These are phyloP conservation scores for Tripidium arundinaceum DNA, from an alignment of 202 grass and related monocot genomes.

Conservation along the genomic window DNA sequence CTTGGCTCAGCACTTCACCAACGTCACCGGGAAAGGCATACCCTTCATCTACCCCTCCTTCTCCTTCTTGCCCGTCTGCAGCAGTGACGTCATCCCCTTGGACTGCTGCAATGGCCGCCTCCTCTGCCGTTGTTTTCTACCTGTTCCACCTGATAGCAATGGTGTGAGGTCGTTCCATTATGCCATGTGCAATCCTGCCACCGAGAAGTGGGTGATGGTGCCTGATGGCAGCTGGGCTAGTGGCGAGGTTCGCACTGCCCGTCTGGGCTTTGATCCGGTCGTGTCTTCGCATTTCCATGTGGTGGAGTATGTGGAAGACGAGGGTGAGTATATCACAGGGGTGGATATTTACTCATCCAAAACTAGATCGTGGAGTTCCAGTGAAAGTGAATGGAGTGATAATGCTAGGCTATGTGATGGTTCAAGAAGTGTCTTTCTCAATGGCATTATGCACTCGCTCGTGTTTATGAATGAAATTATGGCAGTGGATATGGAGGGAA, in stretches of 20 bases:
- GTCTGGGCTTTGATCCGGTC: background rate
- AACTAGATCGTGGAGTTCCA: background rate
- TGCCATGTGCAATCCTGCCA: background rate
- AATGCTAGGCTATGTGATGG: too few species aligned
- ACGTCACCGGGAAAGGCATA: too few species aligned
- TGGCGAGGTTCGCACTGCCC: background rate
- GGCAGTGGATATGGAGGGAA: too few species aligned
- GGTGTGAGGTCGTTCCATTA: background rate
- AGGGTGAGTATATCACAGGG: background rate
- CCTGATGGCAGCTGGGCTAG: background rate
- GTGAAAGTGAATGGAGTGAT: too few species aligned
- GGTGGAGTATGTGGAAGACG: background rate
- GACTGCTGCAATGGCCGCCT: too few species aligned
- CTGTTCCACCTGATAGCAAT: background rate
- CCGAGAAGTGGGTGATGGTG: background rate
- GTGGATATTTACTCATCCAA: slow-evolving; percentile 11
- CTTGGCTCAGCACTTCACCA: too few species aligned
- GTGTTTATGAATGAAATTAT: too few species aligned
- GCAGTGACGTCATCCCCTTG: too few species aligned
- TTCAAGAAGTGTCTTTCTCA: too few species aligned
- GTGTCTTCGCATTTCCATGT: background rate
- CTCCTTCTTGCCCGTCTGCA: too few species aligned
- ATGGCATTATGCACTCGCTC: too few species aligned
- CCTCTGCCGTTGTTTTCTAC: background rate
- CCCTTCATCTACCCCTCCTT: too few species aligned